Base-by-base conservation (phyloP, 1,139 yeast genomes). In the Yamadazyma pseudoaaseri region DNA sequence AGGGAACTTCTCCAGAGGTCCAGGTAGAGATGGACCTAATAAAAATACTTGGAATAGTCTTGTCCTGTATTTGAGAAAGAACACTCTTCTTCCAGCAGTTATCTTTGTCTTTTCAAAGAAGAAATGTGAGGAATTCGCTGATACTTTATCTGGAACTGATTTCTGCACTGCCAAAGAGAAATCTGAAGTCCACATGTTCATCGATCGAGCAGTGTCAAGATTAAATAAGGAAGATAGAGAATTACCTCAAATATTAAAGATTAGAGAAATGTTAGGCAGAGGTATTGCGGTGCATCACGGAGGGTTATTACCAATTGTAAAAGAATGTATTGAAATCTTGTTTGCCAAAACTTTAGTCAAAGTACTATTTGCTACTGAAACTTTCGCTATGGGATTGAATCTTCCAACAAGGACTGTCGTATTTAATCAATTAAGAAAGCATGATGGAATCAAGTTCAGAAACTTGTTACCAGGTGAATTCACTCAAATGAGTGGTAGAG, bases 401-500 rank as follows among this genome's bases (percentile, higher is more conserved):
- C 76, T 92, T 66, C 99, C 99, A 16, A 94, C 98, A 0, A 82
- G 95, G 60, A 92, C 98, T 0, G 99, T 92, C 28, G 92, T 92
- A 1, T 92, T 92, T 57, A 77, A 90, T 40, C 86, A 84, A 30
- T 67, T 82, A 31, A 69, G 94, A 49, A 92, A 92, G 52, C 96
- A 89, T 56, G 98, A 92, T 56, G 97, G 97, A 27, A 74, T 81
- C 30, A 75, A 76, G 0, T 81, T 86, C 59, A 75, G 99, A 56
- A 77, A 82, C 51, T 66, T 92, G 41, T 69, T 84, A 8, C 96
- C 98, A 0, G 98, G 98, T 29, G 98, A 92, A 56, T 92, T 90
- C 56, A 94, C 97, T 1, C 98, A 92, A 62, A 92, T 94, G 98
- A 90, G 97, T 0, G 98, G 98, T 34, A 78, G 98, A 61, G 98